Evolutionary conservation across 2,329 filamentous ascomycete genomes (phyloP).

Genomic region (Shiraia sp.): DNA sequence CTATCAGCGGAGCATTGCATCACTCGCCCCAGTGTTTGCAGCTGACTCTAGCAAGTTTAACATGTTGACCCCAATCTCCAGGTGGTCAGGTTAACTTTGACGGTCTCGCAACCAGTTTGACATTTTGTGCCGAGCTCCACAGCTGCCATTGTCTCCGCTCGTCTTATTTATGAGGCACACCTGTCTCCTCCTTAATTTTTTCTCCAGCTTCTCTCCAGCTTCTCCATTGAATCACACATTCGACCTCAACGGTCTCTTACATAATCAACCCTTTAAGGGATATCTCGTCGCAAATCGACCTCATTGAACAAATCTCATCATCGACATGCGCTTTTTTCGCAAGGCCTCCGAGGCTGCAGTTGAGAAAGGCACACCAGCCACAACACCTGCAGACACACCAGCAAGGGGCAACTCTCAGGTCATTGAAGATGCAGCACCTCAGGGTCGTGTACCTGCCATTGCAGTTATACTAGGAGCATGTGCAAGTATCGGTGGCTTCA

Average conservation of each 20-base stretch:
- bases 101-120: too few species aligned
- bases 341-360: conserved; percentile 19
- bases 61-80: conserved; percentile 17
- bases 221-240: conserved; percentile 6
- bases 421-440: conserved; percentile 14
- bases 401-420: conserved; percentile 25
- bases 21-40: conserved; percentile 23
- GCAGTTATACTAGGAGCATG: conserved; percentile 34
- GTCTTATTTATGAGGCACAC: conserved; percentile 21
- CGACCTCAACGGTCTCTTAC: neutral
- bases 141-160: conserved; percentile 17
- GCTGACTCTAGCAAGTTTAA: conserved; percentile 22
- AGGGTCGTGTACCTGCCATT: conserved; percentile 31
- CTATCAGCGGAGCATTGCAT: conserved; percentile 22
- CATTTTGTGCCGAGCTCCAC: too few species aligned
- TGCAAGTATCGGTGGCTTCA: conserved; percentile 42
- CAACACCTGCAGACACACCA: conserved; percentile 30
- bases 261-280: too few species aligned
- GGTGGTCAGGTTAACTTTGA: too few species aligned
- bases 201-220: conserved; percentile 21
- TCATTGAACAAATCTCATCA: conserved; percentile 5
- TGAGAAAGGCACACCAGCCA: conserved; percentile 32
- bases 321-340: conserved; percentile 29
- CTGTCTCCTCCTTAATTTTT: conserved; percentile 21
- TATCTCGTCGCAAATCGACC: neutral